These are phyloP conservation scores for Schizophyllum amplum DNA, from an alignment of 1,284 basidiomycete genomes.

Conservation along the genomic window DNA sequence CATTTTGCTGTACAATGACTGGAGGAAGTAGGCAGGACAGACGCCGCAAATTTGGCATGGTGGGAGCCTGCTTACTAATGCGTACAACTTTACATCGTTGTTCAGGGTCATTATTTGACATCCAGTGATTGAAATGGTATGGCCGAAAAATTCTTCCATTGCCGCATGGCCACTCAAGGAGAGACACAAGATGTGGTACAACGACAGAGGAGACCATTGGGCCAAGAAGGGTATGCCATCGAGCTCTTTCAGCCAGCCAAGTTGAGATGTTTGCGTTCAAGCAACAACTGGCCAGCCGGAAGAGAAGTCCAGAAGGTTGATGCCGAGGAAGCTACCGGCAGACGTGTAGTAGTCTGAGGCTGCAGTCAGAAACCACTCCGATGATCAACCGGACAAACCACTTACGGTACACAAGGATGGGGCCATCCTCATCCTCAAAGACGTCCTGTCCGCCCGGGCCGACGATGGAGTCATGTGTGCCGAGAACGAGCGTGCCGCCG, in stretches of 20 bases:
- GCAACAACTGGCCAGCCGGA: constrained; percentile 24
- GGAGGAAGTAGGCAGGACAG: no score
- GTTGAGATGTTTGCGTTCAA: not conserved
- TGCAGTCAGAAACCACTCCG: not conserved
- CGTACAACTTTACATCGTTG: no score
- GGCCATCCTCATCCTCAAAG: constrained; percentile 27
- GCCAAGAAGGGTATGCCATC: no score
- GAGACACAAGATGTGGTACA: no score
- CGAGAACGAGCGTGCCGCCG: constrained; percentile 46
- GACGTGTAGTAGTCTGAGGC: constrained; percentile 42
- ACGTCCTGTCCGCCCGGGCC: constrained; percentile 40
- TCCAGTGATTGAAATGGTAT: no score
- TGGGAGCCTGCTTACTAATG: no score
- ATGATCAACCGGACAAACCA: constrained; percentile 7
- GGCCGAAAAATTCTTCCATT: no score
- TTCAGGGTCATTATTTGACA: no score
- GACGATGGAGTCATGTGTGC: constrained; percentile 37
- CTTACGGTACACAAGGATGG: constrained; percentile 35
- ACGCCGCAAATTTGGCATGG: no score
- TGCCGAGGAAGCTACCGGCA: constrained; percentile 33
- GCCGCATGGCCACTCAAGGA: no score
- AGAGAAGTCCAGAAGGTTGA: constrained; percentile 34
- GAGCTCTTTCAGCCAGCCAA: not conserved
- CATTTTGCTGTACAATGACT: no score
- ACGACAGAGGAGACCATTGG: no score